Evolutionary conservation across 768 basidiomycete species (phyloP), one percentile per base, ranked within the genome.

Genomic region (Tremella fuciformis): DNA sequence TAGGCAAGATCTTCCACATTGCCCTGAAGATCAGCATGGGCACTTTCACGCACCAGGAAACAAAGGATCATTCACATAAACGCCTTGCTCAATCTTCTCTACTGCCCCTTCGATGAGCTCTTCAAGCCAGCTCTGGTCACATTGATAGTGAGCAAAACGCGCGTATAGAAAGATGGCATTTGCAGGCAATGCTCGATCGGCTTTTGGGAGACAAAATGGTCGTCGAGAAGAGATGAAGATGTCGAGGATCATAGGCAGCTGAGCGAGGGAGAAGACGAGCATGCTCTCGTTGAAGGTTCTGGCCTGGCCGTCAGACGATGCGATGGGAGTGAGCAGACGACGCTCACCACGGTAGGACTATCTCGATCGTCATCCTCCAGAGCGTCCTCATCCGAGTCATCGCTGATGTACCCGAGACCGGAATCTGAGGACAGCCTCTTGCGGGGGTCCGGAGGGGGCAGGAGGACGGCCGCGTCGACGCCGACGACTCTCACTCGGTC

Each of bases 61-160:
- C 8, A 50, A 4, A 37, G 13, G 38, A 39, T 1, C 21, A 81
- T 92, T 80, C 74, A 94, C 96, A 72, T 93, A 93, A 60, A 96
- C 87, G 9, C 84, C 85, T 50, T 89, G 87, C 76, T 99, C 96
- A 34, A 98, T 93, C 39, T 86, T 82, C 74, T 96, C 91, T 18
- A 92, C 88, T 0, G 90, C 90, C 16, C 88, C 88, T 38, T 93
- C 84, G 54, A 98, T 83, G 24, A 99, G 81, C 73, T 96, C 92
- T 75, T 94, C 92, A 22, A 97, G 79, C 89, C 94, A 92, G 0
- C 84, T 85, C 63, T 88, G 85, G 73, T 92, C 91, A 70, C 72
- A 76, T 8, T 65, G 66, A 53, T 73, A 62, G 37, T 65, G 87
- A n/a, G 96, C 96, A 77, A 94, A 99, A 46, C 92, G 85, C 13